These are phyloP conservation scores for Pichia sp. DNA, from an alignment of 1,139 yeast species.

Conservation along the genomic window DNA sequence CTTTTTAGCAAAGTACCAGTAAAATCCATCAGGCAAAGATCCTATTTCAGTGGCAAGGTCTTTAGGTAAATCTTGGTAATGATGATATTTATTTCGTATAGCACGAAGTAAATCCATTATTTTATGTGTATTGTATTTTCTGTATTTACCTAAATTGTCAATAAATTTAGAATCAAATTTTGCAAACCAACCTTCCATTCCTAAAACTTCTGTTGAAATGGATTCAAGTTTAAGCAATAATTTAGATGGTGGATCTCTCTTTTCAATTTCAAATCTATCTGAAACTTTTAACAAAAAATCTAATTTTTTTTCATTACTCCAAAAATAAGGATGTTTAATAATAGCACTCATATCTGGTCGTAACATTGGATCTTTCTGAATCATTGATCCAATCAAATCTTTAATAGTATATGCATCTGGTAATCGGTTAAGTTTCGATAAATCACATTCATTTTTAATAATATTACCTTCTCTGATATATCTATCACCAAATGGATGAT, in stretches of 20 bases:
- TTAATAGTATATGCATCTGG: constrained; percentile 56
- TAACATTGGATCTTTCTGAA: constrained; percentile 54
- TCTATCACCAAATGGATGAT: constrained; percentile 92
- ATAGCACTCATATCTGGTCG: constrained; percentile 70
- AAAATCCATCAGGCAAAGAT: constrained; percentile 79
- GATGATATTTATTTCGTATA: constrained; percentile 85
- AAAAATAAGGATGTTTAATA: constrained; percentile 80
- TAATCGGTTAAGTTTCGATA: constrained; percentile 39
- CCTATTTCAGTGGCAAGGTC: constrained; percentile 57
- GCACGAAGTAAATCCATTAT: constrained; percentile 85
- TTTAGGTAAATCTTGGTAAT: constrained; percentile 80
- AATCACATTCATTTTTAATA: constrained; percentile 59
- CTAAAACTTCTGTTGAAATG: constrained; percentile 47
- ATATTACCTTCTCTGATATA: constrained; percentile 86
- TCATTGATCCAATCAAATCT: constrained; percentile 69
- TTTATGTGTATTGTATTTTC: constrained; percentile 76
- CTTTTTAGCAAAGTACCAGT: constrained; percentile 60
- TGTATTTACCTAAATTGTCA: constrained; percentile 80
- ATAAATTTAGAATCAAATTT: constrained; percentile 64
- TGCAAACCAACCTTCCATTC: constrained; percentile 70
- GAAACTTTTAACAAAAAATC: constrained; percentile 82
- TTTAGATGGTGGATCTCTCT: constrained; percentile 78
- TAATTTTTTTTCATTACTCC: constrained; percentile 69
- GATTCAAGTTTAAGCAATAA: constrained; percentile 56
- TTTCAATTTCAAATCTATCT: constrained; percentile 84